Base-by-base conservation (phyloP, 768 basidiomycete species). In the Rhizopogon vinicolor region DNA sequence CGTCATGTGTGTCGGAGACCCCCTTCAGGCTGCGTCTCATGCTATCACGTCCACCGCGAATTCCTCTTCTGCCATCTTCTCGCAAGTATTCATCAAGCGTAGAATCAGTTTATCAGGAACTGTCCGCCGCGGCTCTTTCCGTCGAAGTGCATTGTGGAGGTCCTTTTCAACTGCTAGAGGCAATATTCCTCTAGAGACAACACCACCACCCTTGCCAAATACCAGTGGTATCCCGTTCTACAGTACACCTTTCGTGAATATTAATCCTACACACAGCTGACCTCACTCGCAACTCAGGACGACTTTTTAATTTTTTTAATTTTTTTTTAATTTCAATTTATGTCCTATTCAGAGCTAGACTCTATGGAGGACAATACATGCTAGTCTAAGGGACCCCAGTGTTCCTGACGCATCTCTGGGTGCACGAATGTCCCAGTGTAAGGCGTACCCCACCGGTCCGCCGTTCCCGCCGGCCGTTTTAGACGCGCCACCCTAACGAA, bases 11-110 rank as follows among this genome's bases (percentile, higher is more conserved):
- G n/a, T n/a, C n/a, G n/a, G n/a, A n/a, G n/a, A n/a, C n/a, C 82
- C 84, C 33, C 65, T 85, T 28, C 79, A 79, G 59, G 81, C 76
- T n/a, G 84, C 82, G 7, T 80, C 82, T 22, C 64, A 62, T 53
- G 65, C 59, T 54, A 65, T 69, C 33, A 64, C 62, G 8, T 69
- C 64, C 0, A 69, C 68, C 6, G 69, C 68, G 48, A 70, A 68
- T 42, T 67, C 60, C 1, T 69, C 69, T n/a, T 69, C 69, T 33
- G 63, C 65, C 8, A 58, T 69, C 41, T 63, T 69, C 18, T 69
- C 69, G 7, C 63, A 59, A 29, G 65, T 71, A 3, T 69, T 71
- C 44, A 65, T 71, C 1, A 67, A 69, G 49, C 65, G 59, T 49
- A 60, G 67, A 41, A 69, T 69, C 54, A 69, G 67, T 22, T 31